Evolutionary conservation across 2,329 filamentous ascomycete species (phyloP), one percentile per base, ranked within the genome.

Genomic region (Hypoxylon sp.): DNA sequence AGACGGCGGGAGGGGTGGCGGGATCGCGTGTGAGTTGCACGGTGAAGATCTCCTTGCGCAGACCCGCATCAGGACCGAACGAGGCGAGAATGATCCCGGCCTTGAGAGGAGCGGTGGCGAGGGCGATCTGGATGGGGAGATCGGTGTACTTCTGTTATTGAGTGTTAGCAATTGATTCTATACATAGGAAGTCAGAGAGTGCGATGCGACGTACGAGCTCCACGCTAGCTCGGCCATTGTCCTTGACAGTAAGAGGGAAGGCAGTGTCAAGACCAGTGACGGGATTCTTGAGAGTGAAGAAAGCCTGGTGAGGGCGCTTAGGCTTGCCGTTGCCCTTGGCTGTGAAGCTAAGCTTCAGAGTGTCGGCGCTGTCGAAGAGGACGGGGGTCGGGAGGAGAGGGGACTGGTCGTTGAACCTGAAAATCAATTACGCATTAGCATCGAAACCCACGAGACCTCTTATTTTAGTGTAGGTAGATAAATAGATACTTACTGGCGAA

Each of bases 101-200:
- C 62, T 86, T 80, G 66, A 97, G 80, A 1, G 89, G 86, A 46
- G 83, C 72, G 36, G 79, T 70, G 20, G 87, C 80, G 30, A 80
- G 77, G 58, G 95, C 82, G 66, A 97, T 85, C 73, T 96, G 91
- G 56, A 86, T 67, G 15, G 94, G 93, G 53, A 99, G 83, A 66
- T 97, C 92, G 76, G 91, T 93, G 51, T 93, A 89, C 49, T 88
- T 83, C 93, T 97, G n/a, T n/a, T n/a, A n/a, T n/a, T n/a, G n/a
- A n/a, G n/a, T n/a, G n/a, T n/a, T n/a, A n/a, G n/a, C n/a, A n/a
- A n/a, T n/a, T n/a, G n/a, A n/a, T n/a, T n/a, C n/a, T n/a, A n/a
- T n/a, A 30, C 13, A 23, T 16, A 16, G 40, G 34, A 17, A 16
- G 42, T n/a, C 8, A 9, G 21, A 25, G 49, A 21, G n/a, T 8